phyloP scores from a whole-genome alignment of 352 stramenopile species.

The Nothophytophthora sp. region DNA sequence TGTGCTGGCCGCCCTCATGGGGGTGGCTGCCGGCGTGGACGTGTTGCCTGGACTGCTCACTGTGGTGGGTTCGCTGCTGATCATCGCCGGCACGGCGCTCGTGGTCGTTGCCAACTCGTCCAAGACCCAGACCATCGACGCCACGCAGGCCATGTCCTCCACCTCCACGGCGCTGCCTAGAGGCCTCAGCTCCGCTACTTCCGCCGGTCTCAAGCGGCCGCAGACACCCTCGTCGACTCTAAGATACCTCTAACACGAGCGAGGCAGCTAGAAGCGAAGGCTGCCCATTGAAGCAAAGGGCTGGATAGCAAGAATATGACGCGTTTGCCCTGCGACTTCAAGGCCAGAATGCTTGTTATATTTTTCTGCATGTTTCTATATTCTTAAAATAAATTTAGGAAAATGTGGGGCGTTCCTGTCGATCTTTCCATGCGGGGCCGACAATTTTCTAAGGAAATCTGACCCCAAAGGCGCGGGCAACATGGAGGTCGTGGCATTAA shows the following conservation, averaged over 20 bases:
- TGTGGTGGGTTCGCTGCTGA: constrained; percentile 58
- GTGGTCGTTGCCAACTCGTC: constrained; percentile 77
- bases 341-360: too few species aligned
- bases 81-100: constrained; percentile 67
- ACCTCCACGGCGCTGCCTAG: constrained; percentile 46
- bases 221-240: constrained; percentile 16
- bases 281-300: too few species aligned
- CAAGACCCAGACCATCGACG: constrained; percentile 85
- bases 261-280: not conserved
- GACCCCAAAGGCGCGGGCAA: constrained; percentile 3
- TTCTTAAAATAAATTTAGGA: too few species aligned
- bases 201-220: constrained; percentile 18
- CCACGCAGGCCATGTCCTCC: constrained; percentile 67
- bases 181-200: constrained; percentile 30
- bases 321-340: too few species aligned
- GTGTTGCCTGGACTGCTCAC: constrained; percentile 75
- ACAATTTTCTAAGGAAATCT: too few species aligned
- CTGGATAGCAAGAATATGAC: too few species aligned
- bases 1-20: constrained; percentile 75
- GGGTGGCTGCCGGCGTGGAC: constrained; percentile 70
- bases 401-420: too few species aligned
- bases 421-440: too few species aligned
- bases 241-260: constrained; percentile 22
- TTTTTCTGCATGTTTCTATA: too few species aligned
- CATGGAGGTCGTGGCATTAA: constrained; percentile 69